Conservation (phyloP, 129 eudicot species). For the sunflower (Helianthus annuus) region HanXRQr2.0-SUNRISE NC_035447.2:21483021-21483520, state of each 20-base stretch:
- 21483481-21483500: conserved; percentile 83
- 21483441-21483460: conserved; percentile 93
- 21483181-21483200: conserved; percentile 99
- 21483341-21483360: conserved; percentile 96
- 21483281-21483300: conserved; percentile 83
- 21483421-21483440: conserved; percentile 92
- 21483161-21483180: conserved; percentile 91
- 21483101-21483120: conserved; percentile 76
- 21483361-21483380: conserved; percentile 98
- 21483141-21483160: conserved; percentile 85
- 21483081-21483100: conserved; percentile 88
- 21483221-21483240: conserved; percentile 83
- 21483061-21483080: conserved; percentile 86
- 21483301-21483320: conserved; percentile 98
- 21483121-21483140: conserved; percentile 87
- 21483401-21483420: conserved; percentile 93
- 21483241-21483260: conserved; percentile 96
- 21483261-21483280: conserved; percentile 75
- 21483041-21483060: conserved; percentile 93
- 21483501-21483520: conserved; percentile 58
- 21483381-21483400: conserved; percentile 96
- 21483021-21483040: conserved; percentile 96
- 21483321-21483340: conserved; percentile 94
- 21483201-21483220: conserved; percentile 91
- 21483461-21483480: conserved; percentile 83